Evolutionary conservation across 176 grass and related monocot species (phyloP).

Genomic region (Phragmites australis): DNA sequence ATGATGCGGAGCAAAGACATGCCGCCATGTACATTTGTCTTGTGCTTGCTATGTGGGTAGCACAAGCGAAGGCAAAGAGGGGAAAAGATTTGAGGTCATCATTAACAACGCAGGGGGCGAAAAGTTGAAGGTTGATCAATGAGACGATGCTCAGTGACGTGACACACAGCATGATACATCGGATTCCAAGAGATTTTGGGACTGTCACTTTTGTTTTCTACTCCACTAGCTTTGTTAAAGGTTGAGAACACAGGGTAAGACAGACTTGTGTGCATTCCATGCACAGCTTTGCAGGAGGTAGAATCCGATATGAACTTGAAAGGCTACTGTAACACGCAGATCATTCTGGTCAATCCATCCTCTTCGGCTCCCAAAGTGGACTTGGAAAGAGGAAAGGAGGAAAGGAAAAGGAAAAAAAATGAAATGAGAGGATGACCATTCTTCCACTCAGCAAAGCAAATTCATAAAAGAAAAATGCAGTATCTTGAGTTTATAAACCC

Average conservation of each 20-base stretch:
- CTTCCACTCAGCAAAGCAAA: neutral
- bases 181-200: constrained; percentile 32
- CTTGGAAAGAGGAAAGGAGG: constrained; percentile 11
- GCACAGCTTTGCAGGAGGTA: constrained; percentile 15
- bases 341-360: constrained; percentile 21
- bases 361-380: constrained; percentile 12
- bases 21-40: neutral
- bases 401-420: neutral
- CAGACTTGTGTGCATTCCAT: neutral
- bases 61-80: neutral
- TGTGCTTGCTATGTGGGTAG: constrained; percentile 5
- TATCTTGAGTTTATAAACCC: neutral
- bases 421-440: too few species aligned
- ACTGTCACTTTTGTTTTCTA: constrained; percentile 32
- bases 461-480: neutral
- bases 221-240: neutral
- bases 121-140: neutral
- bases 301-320: constrained; percentile 18
- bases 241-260: neutral
- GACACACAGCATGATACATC: constrained; percentile 33
- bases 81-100: constrained; percentile 25
- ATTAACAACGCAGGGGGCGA: neutral
- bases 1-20: neutral
- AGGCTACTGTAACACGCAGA: neutral
- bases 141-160: neutral